phyloP scores from a whole-genome alignment of 2,329 filamentous ascomycete species.

The Myriosclerotinia duriaeana region DNA sequence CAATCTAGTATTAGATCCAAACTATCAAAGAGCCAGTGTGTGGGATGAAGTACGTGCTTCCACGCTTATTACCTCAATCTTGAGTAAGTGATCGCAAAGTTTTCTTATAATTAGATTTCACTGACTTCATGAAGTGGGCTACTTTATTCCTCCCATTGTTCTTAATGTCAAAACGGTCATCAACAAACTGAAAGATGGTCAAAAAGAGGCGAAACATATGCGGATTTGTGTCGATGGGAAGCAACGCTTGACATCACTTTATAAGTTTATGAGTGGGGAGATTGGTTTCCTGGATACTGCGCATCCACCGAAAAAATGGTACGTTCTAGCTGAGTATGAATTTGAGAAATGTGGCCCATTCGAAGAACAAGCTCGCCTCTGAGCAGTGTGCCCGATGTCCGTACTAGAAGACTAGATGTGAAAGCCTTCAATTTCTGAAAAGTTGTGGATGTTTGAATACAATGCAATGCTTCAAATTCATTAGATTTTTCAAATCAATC shows the following conservation, averaged over 20 bases:
- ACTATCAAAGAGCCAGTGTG: slow-evolving; percentile 50
- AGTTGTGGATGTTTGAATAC: too few relatives aligned
- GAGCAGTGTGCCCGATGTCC: too few relatives aligned
- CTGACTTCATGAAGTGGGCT: slow-evolving; percentile 35
- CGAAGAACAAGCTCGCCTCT: background rate
- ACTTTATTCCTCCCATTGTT: slow-evolving; percentile 49
- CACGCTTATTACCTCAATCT: slow-evolving; percentile 37
- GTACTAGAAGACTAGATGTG: too few relatives aligned
- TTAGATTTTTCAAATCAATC: too few relatives aligned
- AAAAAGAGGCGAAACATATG: slow-evolving; percentile 27
- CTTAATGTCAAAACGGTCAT: slow-evolving; percentile 43
- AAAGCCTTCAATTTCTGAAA: too few relatives aligned
- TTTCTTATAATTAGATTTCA: slow-evolving; percentile 9
- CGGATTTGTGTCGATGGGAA: slow-evolving; percentile 50
- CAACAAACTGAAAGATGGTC: slow-evolving; percentile 26
- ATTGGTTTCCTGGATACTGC: slow-evolving; percentile 47
- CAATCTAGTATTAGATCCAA: slow-evolving; percentile 46
- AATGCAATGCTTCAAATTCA: too few relatives aligned
- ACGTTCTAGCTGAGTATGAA: slow-evolving; percentile 23
- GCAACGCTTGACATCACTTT: slow-evolving; percentile 48
- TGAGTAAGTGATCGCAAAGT: slow-evolving; percentile 31
- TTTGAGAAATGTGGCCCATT: background rate
- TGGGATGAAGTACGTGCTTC: slow-evolving; percentile 44
- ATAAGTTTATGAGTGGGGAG: slow-evolving; percentile 47
- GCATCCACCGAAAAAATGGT: slow-evolving; percentile 45